A percentile compares a stretch with the other conserved stretches of the same genome.
Conservation (phyloP, 106 monocot genomes). For the Alisma plantagoaquatica region DNA sequence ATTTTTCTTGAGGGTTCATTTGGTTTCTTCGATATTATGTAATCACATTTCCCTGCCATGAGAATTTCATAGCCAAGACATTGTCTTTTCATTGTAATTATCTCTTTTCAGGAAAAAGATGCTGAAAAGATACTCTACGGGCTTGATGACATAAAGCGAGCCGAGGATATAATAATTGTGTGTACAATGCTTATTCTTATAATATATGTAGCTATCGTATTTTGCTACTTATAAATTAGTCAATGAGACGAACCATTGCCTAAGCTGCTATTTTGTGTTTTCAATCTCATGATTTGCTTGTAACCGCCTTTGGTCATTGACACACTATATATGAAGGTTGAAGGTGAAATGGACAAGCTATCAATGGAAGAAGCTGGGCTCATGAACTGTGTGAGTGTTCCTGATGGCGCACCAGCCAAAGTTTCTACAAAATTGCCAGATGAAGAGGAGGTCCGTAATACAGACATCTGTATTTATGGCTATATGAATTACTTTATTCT, state of each 20-base stretch:
- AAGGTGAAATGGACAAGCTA: constrained; percentile 17
- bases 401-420: constrained; percentile 11
- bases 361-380: constrained; percentile 15
- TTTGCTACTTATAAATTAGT: constrained; percentile 4
- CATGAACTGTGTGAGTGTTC: constrained; percentile 17
- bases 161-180: constrained; percentile 76
- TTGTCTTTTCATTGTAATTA: too few relatives aligned
- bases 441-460: too few relatives aligned
- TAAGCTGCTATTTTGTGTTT: neutral
- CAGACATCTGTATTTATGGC: too few relatives aligned
- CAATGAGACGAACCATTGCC: neutral
- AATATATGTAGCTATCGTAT: neutral
- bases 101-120: constrained; percentile 43
- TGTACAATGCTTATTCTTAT: constrained; percentile 3
- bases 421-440: constrained; percentile 7
- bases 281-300: constrained; percentile 7
- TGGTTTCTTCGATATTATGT: too few relatives aligned
- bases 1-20: too few relatives aligned
- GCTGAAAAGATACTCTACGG: too few relatives aligned
- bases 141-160: constrained; percentile 30
- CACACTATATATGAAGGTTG: too few relatives aligned
- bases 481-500: too few relatives aligned
- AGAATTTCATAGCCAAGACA: too few relatives aligned
- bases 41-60: too few relatives aligned
- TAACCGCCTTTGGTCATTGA: too few relatives aligned